Percentiles rank a stretch among this genome's conserved stretches.
Evolutionary conservation across 768 basidiomycete genomes (phyloP).

Genomic region (Leccinum subgranulosum): DNA sequence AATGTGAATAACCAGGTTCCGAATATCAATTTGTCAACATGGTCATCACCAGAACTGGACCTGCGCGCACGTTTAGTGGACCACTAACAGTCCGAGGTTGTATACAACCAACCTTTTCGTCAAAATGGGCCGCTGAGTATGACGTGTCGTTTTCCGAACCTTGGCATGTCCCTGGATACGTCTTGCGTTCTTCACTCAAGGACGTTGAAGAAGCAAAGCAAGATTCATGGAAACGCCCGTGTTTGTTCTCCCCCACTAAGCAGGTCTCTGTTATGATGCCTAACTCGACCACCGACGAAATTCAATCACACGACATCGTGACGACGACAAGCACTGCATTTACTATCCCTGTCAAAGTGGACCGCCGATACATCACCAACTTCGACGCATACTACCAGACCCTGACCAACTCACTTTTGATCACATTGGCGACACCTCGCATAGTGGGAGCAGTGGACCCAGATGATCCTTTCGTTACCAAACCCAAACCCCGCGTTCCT

Average conservation of each 20-base stretch:
- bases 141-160: not conserved
- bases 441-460: not conserved
- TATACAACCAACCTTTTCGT: not conserved
- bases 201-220: not conserved
- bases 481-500: not conserved
- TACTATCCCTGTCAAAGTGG: not conserved
- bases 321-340: not conserved
- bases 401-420: not conserved
- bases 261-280: not conserved
- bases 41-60: not conserved
- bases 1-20: not conserved
- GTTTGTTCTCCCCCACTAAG: not conserved
- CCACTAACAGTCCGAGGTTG: not conserved
- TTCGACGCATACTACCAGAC: constrained; percentile 7
- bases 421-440: not conserved
- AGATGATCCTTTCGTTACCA: not conserved
- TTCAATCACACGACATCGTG: not conserved
- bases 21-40: not conserved
- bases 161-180: not conserved
- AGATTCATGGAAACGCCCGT: not conserved
- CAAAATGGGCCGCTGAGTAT: not conserved
- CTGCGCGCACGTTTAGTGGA: not conserved
- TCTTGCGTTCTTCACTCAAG: constrained; percentile 1
- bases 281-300: not conserved
- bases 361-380: not conserved